Evolutionary conservation across 805 yeast genomes (phyloP).

Genomic region (Candida lessepsii): DNA sequence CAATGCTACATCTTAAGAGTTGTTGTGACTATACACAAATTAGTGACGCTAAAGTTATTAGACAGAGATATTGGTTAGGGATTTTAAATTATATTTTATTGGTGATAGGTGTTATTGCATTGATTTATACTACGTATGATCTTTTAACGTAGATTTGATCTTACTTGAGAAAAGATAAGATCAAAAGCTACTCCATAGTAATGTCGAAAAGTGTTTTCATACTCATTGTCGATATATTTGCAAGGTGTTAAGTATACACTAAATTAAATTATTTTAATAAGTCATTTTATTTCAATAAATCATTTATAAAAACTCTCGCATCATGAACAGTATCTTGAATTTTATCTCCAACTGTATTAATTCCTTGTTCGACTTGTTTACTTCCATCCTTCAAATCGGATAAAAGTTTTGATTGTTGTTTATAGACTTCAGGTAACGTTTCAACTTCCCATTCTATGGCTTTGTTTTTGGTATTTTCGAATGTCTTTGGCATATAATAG

Average conservation of each 20-base stretch:
- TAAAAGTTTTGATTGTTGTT: constrained; percentile 23
- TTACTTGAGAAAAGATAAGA: no score
- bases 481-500: constrained; percentile 55
- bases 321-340: constrained; percentile 26
- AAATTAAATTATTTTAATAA: no score
- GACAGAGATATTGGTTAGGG: constrained; percentile 37
- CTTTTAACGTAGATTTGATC: constrained; percentile 29
- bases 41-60: constrained; percentile 19
- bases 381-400: constrained; percentile 12
- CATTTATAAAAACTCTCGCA: constrained; percentile 19
- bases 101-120: constrained; percentile 55
- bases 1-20: constrained; percentile 64
- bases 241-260: no score
- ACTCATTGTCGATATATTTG: constrained; percentile 8
- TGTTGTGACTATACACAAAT: constrained; percentile 30
- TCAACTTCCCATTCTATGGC: constrained; percentile 26
- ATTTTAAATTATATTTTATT: constrained; percentile 49
- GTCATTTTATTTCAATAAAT: constrained; percentile 13
- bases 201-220: constrained; percentile 13
- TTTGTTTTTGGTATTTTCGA: constrained; percentile 26
- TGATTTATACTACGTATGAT: constrained; percentile 68
- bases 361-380: constrained; percentile 7
- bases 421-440: constrained; percentile 30
- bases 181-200: no score
- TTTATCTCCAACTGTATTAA: constrained; percentile 15